Conservation (phyloP, 2,329 filamentous ascomycete species). For the Sclerotinia minor region DNA sequence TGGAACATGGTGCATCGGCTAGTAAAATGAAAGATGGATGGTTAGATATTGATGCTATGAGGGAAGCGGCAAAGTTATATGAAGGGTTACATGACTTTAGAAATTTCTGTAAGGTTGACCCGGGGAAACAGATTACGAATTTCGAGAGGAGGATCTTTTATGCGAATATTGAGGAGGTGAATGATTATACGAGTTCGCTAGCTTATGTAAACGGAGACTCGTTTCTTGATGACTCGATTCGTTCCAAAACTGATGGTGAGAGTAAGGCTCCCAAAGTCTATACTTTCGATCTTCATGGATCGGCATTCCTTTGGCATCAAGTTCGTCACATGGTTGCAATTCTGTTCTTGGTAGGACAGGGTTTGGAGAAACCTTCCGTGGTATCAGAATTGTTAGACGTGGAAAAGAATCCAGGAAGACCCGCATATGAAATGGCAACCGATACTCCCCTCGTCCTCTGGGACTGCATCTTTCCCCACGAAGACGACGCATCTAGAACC, state of each 20-base stretch:
- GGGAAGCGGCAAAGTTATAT: conserved; percentile 73
- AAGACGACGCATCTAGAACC: conserved; percentile 45
- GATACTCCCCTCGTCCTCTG: conserved; percentile 90
- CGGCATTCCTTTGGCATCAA: conserved; percentile 97
- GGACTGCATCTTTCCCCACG: conserved; percentile 84
- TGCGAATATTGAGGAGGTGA: conserved; percentile 73
- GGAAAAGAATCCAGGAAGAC: conserved; percentile 68
- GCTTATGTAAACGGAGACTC: conserved; percentile 50
- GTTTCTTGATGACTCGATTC: conserved; percentile 14
- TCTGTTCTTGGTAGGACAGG: conserved; percentile 89
- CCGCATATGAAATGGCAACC: conserved; percentile 85
- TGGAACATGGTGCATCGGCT: conserved; percentile 45
- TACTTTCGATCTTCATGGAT: conserved; percentile 83
- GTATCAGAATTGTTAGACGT: conserved; percentile 75
- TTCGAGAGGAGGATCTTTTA: conserved; percentile 79
- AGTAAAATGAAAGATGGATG: conserved; percentile 62
- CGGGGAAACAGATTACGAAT: conserved; percentile 83
- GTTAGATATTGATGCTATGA: conserved; percentile 88
- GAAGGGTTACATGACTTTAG: conserved; percentile 90
- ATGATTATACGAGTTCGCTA: conserved; percentile 53
- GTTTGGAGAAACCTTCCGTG: conserved; percentile 73
- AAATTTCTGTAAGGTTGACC: conserved; percentile 94
- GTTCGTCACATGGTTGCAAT: conserved; percentile 92
- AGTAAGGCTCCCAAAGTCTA: conserved; percentile 64
- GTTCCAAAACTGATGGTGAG: conserved; percentile 3